Percentiles rank a stretch among this genome's conserved stretches.
phyloP scores from a whole-genome alignment of 164 flowering plant species.

The Pachysandra terminalis region DNA sequence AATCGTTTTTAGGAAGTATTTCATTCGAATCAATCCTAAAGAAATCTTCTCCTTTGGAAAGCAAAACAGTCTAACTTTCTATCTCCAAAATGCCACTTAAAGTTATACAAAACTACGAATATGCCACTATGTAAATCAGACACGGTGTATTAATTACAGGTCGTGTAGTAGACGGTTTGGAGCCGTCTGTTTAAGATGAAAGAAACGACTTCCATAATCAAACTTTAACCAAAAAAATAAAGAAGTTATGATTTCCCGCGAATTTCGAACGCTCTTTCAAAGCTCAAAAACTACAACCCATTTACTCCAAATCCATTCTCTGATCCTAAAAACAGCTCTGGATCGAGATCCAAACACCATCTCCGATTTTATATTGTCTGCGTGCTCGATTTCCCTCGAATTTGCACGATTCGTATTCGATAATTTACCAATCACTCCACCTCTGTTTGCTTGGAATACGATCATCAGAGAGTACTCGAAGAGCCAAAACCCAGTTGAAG shows the following conservation, averaged over 20 bases:
- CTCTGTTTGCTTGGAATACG: conserved; percentile 46
- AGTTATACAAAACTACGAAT: too few relatives aligned
- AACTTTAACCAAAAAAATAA: too few relatives aligned
- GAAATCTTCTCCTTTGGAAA: too few relatives aligned
- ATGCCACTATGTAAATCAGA: too few relatives aligned
- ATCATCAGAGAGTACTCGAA: conserved; percentile 37
- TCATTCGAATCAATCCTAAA: too few relatives aligned
- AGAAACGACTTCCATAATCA: too few relatives aligned
- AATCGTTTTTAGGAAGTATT: too few relatives aligned
- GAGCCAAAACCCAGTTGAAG: conserved; percentile 31
- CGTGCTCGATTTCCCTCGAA: conserved; percentile 26
- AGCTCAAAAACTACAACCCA: conserved; percentile 23
- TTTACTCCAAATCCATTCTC: conserved; percentile 33
- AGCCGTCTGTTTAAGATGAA: too few relatives aligned
- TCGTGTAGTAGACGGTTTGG: too few relatives aligned
- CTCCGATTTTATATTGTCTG: conserved; percentile 26
- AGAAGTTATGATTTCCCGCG: conserved; percentile 30
- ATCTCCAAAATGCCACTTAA: too few relatives aligned
- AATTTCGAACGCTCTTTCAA: conserved; percentile 19
- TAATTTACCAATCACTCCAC: conserved; percentile 24
- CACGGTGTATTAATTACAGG: too few relatives aligned
- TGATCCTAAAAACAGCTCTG: conserved; percentile 39
- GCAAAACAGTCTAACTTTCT: too few relatives aligned
- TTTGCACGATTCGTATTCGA: conserved; percentile 27
- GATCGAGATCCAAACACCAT: conserved; percentile 23